Evolutionary conservation across 2,329 filamentous ascomycete genomes (phyloP).

Genomic region (Celoporthe dispersa): DNA sequence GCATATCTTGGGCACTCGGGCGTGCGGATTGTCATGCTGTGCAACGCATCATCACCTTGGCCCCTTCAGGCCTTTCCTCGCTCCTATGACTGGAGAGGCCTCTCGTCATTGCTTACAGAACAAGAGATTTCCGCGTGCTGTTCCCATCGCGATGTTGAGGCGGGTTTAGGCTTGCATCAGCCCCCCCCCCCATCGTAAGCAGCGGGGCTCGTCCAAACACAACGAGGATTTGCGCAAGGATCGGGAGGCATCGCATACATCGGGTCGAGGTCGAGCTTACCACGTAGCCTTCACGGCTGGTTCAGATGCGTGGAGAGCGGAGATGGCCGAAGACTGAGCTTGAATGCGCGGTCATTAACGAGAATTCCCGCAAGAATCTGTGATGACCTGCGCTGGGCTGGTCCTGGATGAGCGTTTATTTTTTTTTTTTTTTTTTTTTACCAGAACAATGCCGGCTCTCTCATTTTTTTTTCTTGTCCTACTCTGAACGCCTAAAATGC

Average conservation of each 20-base stretch:
- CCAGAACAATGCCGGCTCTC: too few relatives aligned
- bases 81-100: neutral
- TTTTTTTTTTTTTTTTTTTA: too few relatives aligned
- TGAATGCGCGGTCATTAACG: neutral
- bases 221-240: slow-evolving; percentile 10
- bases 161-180: neutral
- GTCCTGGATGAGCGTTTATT: neutral
- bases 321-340: slow-evolving; percentile 16
- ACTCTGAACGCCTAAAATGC: too few relatives aligned
- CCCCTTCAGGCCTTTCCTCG: neutral
- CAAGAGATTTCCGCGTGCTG: neutral
- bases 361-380: neutral
- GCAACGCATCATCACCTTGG: slow-evolving; percentile 20
- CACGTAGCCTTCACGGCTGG: neutral
- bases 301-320: slow-evolving; percentile 14
- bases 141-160: neutral
- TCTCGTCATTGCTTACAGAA: neutral
- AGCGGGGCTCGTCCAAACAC: neutral
- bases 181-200: neutral
- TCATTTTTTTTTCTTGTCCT: too few relatives aligned
- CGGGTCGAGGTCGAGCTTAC: slow-evolving; percentile 10
- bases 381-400: neutral
- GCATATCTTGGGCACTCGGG: slow-evolving; percentile 17
- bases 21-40: slow-evolving; percentile 25
- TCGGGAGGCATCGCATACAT: slow-evolving; percentile 13